Base-by-base conservation (phyloP, 1,284 basidiomycete species). In the Boletellus deceptivus region DNA sequence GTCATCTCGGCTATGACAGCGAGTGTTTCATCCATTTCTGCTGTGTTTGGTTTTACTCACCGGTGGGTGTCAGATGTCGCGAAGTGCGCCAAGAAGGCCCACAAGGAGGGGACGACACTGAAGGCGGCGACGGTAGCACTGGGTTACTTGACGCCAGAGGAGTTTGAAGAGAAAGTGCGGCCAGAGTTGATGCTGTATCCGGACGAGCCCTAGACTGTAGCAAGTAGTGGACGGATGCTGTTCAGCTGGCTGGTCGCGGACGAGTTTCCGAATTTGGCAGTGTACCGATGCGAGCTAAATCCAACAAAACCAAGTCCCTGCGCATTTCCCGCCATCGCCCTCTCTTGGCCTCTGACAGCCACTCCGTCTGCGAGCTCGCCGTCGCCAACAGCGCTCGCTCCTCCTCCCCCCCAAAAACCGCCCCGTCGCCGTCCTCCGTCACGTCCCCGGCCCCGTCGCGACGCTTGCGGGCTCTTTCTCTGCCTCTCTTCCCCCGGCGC, bases 51-150 rank as follows among this genome's bases (percentile, higher is more conserved):
- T 27, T n/a, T 55, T 50, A 46, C 46, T 57, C 31, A 64, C 22
- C 22, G 14, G 45, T 17, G 43, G 22, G 52, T 47, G 53, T 38
- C 65, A 94, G 93, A 97, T 72, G 96, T 98, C 40, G 97, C 97
- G 46, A 95, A 93, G 72, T 94, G 92, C 60, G 97, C 97, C 37
- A 99, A 99, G 83, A 99, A 99, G 74, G 97, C 97, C 14, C 97
- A 99, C 80, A 94, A 91, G 72, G 94, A 99, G 73, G 97, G 95
- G 22, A 91, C 88, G 44, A 99, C 96, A 45, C 70, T 99, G 68
- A 97, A 97, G 77, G 90, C 95, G 74, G 93, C 96, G 38, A 94
- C 94, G 7, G 86, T 98, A 33, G 73, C 85, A 25, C 81, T 98
- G 37, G 92, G 92, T 53, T 85, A 92, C 71, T 72, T 99, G 63